phyloP scores from a whole-genome alignment of 75 land plant species.

The Pseudotsuga menziesii region DNA sequence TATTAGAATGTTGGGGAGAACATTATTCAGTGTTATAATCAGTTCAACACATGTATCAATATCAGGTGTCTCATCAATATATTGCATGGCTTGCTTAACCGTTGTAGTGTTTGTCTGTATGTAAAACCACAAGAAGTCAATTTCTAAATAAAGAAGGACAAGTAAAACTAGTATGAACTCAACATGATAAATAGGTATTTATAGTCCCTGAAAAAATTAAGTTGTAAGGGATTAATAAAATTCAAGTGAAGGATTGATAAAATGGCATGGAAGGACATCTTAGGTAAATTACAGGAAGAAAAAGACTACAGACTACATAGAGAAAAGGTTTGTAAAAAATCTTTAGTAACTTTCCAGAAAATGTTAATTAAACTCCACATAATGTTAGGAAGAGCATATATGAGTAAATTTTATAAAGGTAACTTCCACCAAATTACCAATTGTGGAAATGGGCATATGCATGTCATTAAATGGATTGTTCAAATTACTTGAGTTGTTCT shows the following conservation, averaged over 20 bases:
- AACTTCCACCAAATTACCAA: not conserved
- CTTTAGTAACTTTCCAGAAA: not conserved
- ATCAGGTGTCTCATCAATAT: slow-evolving; percentile 91
- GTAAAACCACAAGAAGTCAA: not conserved
- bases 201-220: no score
- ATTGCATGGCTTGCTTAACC: slow-evolving; percentile 99
- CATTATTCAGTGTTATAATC: slow-evolving; percentile 87
- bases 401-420: not conserved
- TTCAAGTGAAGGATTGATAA: no score
- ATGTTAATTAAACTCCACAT: not conserved
- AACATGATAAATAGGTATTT: not conserved
- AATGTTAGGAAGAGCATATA: not conserved
- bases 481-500: not conserved
- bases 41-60: slow-evolving; percentile 84
- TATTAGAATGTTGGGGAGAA: no score
- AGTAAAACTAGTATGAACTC: not conserved
- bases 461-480: not conserved
- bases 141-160: not conserved
- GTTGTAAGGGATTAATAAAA: no score
- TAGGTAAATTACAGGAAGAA: not conserved
- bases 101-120: slow-evolving; percentile 82
- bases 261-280: not conserved
- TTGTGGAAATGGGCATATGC: not conserved
- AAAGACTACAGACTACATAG: no score
- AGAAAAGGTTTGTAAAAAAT: not conserved